These are phyloP conservation scores for Paecilomyces variotii DNA, from an alignment of 2,329 filamentous ascomycete species.

Conservation along the genomic window DNA sequence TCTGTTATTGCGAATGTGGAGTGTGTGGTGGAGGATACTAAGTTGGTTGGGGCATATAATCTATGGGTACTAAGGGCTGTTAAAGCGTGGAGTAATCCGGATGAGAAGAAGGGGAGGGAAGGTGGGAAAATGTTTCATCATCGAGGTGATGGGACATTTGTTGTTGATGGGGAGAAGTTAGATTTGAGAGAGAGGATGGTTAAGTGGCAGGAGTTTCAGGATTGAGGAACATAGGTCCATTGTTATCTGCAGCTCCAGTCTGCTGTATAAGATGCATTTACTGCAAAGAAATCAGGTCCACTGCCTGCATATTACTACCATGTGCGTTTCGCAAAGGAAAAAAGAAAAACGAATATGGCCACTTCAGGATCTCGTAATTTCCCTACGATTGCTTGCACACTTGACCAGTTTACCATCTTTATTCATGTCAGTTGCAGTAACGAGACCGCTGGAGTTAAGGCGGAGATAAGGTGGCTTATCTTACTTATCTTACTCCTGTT, in stretches of 20 bases:
- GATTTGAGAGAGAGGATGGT: conserved; percentile 27
- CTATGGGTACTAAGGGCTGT: conserved; percentile 29
- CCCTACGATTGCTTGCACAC: too few species aligned
- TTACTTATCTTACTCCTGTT: not conserved
- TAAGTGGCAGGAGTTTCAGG: conserved; percentile 28
- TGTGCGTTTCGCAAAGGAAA: too few species aligned
- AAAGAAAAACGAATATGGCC: too few species aligned
- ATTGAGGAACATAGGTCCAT: conserved; percentile 11
- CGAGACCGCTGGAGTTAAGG: not conserved
- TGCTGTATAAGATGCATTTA: not conserved
- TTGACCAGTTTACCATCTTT: not conserved
- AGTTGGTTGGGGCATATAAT: conserved; percentile 24
- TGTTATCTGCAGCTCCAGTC: not conserved
- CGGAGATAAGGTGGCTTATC: not conserved
- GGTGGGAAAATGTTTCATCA: conserved; percentile 29
- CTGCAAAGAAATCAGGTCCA: too few species aligned
- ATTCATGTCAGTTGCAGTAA: not conserved
- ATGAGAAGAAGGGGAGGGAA: conserved; percentile 14
- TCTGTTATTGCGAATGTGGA: conserved; percentile 28
- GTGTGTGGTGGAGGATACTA: conserved; percentile 27
- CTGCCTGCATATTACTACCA: too few species aligned
- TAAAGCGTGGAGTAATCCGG: conserved; percentile 24
- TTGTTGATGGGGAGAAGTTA: conserved; percentile 23
- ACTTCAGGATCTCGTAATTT: too few species aligned
- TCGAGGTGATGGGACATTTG: conserved; percentile 26